Conservation (phyloP, 495 filamentous ascomycete genomes). For the Physcia stellaris region DNA sequence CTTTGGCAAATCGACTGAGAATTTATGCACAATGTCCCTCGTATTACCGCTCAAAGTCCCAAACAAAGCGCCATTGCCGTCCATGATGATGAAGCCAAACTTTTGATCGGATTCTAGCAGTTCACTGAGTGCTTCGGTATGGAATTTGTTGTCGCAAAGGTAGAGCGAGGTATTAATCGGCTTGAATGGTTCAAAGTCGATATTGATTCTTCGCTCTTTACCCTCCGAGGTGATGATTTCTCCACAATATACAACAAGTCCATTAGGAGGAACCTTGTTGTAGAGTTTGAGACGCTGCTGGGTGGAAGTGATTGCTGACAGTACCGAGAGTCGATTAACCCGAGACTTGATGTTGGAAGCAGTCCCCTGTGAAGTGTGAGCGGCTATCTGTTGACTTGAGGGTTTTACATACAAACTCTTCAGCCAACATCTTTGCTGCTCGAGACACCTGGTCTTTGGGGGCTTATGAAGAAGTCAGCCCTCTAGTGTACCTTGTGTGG, state of each 20-base stretch:
- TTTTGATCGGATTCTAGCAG: slow-evolving; percentile 96
- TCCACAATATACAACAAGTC: slow-evolving; percentile 95
- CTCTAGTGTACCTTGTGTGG: slow-evolving; percentile 4
- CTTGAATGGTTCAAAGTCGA: slow-evolving; percentile 99
- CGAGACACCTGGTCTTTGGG: slow-evolving; percentile 97
- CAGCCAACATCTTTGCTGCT: slow-evolving; percentile 97
- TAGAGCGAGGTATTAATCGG: slow-evolving; percentile 99
- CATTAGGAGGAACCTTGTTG: slow-evolving; percentile 95
- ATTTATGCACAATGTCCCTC: slow-evolving; percentile 91
- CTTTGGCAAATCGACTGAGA: slow-evolving; percentile 93
- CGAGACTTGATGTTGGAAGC: slow-evolving; percentile 99
- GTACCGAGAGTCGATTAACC: slow-evolving; percentile 92
- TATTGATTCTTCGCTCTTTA: slow-evolving; percentile 98
- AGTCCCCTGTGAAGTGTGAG: slow-evolving; percentile 54
- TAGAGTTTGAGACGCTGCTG: slow-evolving; percentile 98
- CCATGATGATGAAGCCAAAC: slow-evolving; percentile 99
- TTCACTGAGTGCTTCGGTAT: slow-evolving; percentile 92
- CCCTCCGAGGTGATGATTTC: slow-evolving; percentile 99
- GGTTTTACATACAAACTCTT: slow-evolving; percentile 91
- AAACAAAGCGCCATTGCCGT: slow-evolving; percentile 94
- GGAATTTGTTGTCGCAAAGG: slow-evolving; percentile 99
- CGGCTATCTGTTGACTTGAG: too few species aligned
- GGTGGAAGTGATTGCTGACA: slow-evolving; percentile 96
- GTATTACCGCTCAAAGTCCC: slow-evolving; percentile 95
- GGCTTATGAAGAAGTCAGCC: slow-evolving; percentile 34